Base-by-base conservation (phyloP, 2,329 filamentous ascomycete species). In the Ophiobolus disseminans region DNA sequence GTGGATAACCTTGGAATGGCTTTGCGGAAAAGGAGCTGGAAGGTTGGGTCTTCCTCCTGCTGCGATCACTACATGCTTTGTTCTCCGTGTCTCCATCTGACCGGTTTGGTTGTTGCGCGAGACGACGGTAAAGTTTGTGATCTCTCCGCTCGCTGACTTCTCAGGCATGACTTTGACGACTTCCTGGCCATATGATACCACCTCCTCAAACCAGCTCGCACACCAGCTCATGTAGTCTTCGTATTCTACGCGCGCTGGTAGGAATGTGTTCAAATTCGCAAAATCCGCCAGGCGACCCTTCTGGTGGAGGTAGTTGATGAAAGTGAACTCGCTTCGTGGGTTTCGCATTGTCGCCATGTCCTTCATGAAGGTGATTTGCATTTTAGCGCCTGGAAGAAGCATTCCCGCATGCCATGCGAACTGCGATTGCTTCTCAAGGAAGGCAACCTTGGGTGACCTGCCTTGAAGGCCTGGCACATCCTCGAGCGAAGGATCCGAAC, bases 351-450 rank as follows among this genome's bases (percentile, higher is more conserved):
- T 94, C 3, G 93, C 93, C 73, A 97, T 84, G 70, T 97, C 93
- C 77, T 97, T 97, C 77, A 97, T 83, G 78, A 96, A 97, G 8
- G 90, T 95, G 62, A 97, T 97, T 72, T 97, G 93, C 93, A 97
- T 97, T 76, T 89, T 91, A 42, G 92, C 90, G 4, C 91, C 92
- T 0, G 91, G 90, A 3, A 97, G 83, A 50, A 97, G 85, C 93
- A 97, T 97, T 50, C 93, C 93, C 0, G 91, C 86, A 73, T 97
- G 93, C 93, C 93, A 97, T 49, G 89, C 85, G 68, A 97, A 97
- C 38, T 81, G 77, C 23, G 79, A 68, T 75, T 97, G 93, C 73
- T 89, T 88, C 78, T 97, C 93, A 19, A 97, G 76, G 74, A 97
- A 97, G 35, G 90, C 82, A 3, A 96, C 86, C 69, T 89, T 91